Evolutionary conservation across 1,284 basidiomycete genomes (phyloP).

Genomic region (Polyporus tsugae): DNA sequence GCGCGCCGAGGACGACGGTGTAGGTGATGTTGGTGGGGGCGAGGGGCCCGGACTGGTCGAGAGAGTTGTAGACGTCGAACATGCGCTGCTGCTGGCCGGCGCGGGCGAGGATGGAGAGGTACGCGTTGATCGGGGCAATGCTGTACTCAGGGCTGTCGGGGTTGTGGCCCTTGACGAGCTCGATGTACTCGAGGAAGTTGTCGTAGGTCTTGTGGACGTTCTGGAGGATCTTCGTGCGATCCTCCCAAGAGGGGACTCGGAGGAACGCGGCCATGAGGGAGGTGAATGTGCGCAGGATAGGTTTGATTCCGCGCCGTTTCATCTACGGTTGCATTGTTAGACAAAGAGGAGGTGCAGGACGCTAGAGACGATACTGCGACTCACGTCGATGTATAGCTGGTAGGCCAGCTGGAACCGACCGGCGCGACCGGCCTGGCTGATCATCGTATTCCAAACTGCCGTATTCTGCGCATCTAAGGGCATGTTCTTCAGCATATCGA

Average conservation of each 20-base stretch:
- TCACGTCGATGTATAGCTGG: conserved; percentile 70
- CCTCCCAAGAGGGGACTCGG: conserved; percentile 64
- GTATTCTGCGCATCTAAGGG: conserved; percentile 76
- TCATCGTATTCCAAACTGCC: conserved; percentile 78
- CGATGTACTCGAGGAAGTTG: conserved; percentile 57
- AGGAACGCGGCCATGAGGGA: conserved; percentile 70
- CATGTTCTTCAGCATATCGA: conserved; percentile 64
- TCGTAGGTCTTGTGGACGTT: conserved; percentile 67
- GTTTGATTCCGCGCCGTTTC: conserved; percentile 79
- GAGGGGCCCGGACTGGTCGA: conserved; percentile 64
- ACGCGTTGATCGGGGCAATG: conserved; percentile 58
- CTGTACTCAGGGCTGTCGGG: conserved; percentile 54
- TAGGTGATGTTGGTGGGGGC: conserved; percentile 65
- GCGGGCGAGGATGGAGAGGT: conserved; percentile 69
- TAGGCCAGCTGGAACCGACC: conserved; percentile 65
- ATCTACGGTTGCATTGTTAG: conserved; percentile 57
- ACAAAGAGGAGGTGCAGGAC: conserved; percentile 3
- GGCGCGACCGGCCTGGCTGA: conserved; percentile 64
- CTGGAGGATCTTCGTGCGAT: conserved; percentile 62
- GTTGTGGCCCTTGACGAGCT: conserved; percentile 56
- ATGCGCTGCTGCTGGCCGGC: conserved; percentile 65
- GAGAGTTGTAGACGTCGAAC: conserved; percentile 74
- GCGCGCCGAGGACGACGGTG: conserved; percentile 66
- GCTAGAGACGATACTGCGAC: conserved; percentile 37
- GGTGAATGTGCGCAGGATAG: conserved; percentile 68